Base-by-base conservation (phyloP, 352 stramenopile genomes). In the Globisporangium emineosum region DNA sequence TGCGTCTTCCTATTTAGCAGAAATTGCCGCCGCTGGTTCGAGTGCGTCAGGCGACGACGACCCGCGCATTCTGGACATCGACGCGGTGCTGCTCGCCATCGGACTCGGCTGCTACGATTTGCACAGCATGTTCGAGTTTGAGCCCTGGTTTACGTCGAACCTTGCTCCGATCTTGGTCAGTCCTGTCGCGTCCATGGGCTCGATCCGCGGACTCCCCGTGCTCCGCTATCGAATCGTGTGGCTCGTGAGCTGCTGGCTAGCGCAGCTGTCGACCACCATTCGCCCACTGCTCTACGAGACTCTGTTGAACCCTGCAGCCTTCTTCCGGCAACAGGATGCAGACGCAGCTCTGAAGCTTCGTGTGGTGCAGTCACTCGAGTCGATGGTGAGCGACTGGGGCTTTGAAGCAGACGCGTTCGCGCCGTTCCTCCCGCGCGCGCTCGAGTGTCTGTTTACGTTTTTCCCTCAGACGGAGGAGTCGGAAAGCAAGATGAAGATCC, bases 211-310 rank as follows among this genome's bases (percentile, higher is more conserved):
- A 17, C 67, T 91, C 21, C 87, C 87, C 7, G 79, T 96, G 50
- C 75, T 96, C 27, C 75, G 72, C 8, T 88, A 77, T 40, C 83
- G 88, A 19, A 85, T 94, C 60, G 78, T 96, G 58, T 96, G 88
- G 86, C 86, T 96, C 27, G 78, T 94, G 30, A 90, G 83, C 58
- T 94, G 88, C 65, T 96, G 86, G 86, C 70, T 96, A 56, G 88
- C 86, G 7, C 86, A 96, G 70, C 62, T 94, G 19, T 89, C 78
- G 8, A 74, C 75, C n/a, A 71, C 66, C 21, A 76, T 94, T 7
- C 79, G 84, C 5, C 73, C 83, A n/a, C 78, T 82, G 55, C 75
- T 96, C 1, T 96, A 96, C 65, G 81, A 96, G 29, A 81, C 79
- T 2, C 65, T 94, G 29, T 61, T 96, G 25, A 80, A 81, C 32